Evolutionary conservation across 2,329 filamentous ascomycete species (phyloP).

Genomic region (Colletotrichum nymphaeae): DNA sequence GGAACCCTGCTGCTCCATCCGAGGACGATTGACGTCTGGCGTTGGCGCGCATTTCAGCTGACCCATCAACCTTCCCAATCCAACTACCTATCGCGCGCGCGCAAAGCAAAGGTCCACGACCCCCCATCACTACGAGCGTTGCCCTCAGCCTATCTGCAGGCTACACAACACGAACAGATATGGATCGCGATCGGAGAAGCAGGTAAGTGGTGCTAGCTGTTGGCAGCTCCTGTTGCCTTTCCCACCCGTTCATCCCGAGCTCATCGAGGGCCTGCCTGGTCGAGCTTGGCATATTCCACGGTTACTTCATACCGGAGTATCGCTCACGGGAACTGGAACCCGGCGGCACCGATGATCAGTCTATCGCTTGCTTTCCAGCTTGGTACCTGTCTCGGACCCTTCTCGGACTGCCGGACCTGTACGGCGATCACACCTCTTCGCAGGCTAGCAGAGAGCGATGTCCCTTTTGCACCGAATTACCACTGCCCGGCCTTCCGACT

Average conservation of each 20-base stretch:
- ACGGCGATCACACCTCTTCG: neutral
- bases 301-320: neutral
- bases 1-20: slow-evolving; percentile 30
- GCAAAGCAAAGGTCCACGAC: slow-evolving; percentile 3
- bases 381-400: neutral
- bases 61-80: slow-evolving; percentile 15
- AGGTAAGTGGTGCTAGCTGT: slow-evolving; percentile 44
- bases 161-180: slow-evolving; percentile 28
- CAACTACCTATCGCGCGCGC: slow-evolving; percentile 4
- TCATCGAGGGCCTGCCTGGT: neutral
- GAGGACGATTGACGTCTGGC: slow-evolving; percentile 20
- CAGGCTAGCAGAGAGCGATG: neutral
- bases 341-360: neutral
- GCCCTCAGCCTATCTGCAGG: neutral
- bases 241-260: neutral
- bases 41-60: slow-evolving; percentile 11
- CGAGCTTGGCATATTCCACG: neutral
- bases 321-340: neutral
- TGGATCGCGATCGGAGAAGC: slow-evolving; percentile 52
- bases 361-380: neutral
- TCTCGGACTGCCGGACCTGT: neutral
- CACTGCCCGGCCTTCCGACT: neutral
- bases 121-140: neutral
- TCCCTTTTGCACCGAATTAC: neutral
- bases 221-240: neutral